These are phyloP conservation scores for Graphiopsis chlorocephala DNA, from an alignment of 2,329 filamentous ascomycete species.

Conservation along the genomic window DNA sequence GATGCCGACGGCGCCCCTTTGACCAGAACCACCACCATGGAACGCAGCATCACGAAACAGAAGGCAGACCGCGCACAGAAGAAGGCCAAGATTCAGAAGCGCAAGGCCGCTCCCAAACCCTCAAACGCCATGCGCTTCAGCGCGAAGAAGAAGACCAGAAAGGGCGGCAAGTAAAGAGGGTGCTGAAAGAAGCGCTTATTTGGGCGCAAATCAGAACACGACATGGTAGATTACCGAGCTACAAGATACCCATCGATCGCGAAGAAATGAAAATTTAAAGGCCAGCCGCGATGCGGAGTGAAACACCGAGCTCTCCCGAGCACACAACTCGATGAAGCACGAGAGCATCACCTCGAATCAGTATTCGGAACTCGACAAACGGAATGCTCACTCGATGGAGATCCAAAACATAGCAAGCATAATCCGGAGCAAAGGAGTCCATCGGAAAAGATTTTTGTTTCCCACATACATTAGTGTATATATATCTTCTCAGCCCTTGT, in stretches of 20 bases:
- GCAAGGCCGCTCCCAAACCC: conserved; percentile 13
- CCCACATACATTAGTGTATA: conserved; percentile 5
- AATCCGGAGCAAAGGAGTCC: background rate
- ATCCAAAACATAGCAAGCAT: background rate
- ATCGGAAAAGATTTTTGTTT: conserved; percentile 1
- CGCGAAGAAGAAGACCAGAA: conserved; percentile 10
- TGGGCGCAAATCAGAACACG: background rate
- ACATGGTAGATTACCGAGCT: background rate
- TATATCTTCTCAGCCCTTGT: background rate
- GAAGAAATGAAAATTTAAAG: background rate
- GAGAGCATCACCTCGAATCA: background rate
- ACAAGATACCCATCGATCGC: conserved; percentile 12
- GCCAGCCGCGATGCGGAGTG: background rate
- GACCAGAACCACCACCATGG: conserved; percentile 11
- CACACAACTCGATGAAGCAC: background rate
- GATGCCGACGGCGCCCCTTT: conserved; percentile 15
- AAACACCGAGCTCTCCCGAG: background rate
- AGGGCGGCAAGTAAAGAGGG: conserved; percentile 12
- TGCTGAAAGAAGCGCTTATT: background rate
- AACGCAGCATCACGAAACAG: conserved; percentile 15
- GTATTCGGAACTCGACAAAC: background rate
- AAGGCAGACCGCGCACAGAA: conserved; percentile 15
- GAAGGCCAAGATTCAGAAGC: conserved; percentile 10
- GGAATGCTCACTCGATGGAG: background rate
- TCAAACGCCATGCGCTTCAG: conserved; percentile 10